Evolutionary conservation across 2,329 filamentous ascomycete genomes (phyloP).

Genomic region (Penicillium sp.): DNA sequence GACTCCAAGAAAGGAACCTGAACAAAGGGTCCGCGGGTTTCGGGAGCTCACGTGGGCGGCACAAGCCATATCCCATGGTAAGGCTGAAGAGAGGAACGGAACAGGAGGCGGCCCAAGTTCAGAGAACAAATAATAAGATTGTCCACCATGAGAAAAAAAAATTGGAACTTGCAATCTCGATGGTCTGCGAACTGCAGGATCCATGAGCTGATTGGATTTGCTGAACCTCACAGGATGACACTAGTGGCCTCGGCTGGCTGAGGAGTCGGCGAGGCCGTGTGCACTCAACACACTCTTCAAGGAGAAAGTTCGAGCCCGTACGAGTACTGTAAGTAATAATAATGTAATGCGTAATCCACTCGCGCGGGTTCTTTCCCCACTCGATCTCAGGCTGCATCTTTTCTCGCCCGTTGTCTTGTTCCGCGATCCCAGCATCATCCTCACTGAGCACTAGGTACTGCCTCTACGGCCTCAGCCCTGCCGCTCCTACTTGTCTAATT

Average conservation of each 20-base stretch:
- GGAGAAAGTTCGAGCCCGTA: neutral
- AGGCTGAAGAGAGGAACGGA: slow-evolving; percentile 3
- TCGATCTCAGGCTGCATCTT: slow-evolving; percentile 27
- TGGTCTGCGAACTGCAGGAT: neutral
- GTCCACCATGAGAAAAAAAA: neutral
- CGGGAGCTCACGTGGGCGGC: neutral
- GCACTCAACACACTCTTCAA: neutral
- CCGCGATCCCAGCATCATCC: slow-evolving; percentile 9
- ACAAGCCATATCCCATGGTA: neutral
- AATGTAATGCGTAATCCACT: slow-evolving; percentile 10
- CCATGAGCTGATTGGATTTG: neutral
- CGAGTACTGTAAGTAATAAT: slow-evolving; percentile 2
- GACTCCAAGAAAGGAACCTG: too few species aligned
- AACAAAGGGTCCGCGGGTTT: neutral
- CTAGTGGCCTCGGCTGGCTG: slow-evolving; percentile 19
- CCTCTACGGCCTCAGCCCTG: slow-evolving; percentile 8
- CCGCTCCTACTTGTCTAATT: slow-evolving; percentile 17
- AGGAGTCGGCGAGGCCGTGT: slow-evolving; percentile 17
- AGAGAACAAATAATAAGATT: neutral
- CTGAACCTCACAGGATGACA: neutral
- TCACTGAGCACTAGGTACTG: neutral
- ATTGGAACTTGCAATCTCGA: neutral
- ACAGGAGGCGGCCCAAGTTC: neutral
- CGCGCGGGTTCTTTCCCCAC: slow-evolving; percentile 20
- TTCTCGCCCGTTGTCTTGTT: slow-evolving; percentile 22